phyloP scores from a whole-genome alignment of 345 rosid genomes.

The Erucastrum elatum region DNA sequence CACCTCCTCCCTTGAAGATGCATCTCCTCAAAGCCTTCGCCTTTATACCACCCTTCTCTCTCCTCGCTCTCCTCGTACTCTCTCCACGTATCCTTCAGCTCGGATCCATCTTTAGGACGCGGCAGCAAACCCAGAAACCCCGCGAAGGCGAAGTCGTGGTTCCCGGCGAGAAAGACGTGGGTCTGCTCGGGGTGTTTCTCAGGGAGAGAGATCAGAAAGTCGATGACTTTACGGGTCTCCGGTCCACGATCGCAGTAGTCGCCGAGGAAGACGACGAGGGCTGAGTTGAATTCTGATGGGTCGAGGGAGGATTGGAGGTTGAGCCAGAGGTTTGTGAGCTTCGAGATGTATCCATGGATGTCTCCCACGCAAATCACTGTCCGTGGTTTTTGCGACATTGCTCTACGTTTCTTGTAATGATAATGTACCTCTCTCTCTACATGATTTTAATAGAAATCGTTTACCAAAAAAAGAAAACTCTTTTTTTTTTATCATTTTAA shows the following conservation, averaged over 20 bases:
- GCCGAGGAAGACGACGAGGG: not conserved
- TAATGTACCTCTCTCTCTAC: not conserved
- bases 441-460: not conserved
- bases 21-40: not conserved
- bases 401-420: not conserved
- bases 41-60: not conserved
- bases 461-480: too few species aligned
- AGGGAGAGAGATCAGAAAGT: not conserved
- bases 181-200: not conserved
- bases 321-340: not conserved
- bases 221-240: not conserved
- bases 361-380: not conserved
- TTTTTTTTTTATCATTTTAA: too few species aligned
- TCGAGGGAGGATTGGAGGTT: not conserved
- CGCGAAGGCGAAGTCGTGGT: not conserved
- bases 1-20: not conserved
- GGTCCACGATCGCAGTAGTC: not conserved
- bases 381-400: not conserved
- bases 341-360: not conserved
- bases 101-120: not conserved
- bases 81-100: not conserved
- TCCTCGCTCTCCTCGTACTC: not conserved
- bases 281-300: not conserved
- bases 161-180: not conserved
- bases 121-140: not conserved